These are phyloP conservation scores for Pythium folliculosum DNA, from an alignment of 352 stramenopile species.

Conservation along the genomic window DNA sequence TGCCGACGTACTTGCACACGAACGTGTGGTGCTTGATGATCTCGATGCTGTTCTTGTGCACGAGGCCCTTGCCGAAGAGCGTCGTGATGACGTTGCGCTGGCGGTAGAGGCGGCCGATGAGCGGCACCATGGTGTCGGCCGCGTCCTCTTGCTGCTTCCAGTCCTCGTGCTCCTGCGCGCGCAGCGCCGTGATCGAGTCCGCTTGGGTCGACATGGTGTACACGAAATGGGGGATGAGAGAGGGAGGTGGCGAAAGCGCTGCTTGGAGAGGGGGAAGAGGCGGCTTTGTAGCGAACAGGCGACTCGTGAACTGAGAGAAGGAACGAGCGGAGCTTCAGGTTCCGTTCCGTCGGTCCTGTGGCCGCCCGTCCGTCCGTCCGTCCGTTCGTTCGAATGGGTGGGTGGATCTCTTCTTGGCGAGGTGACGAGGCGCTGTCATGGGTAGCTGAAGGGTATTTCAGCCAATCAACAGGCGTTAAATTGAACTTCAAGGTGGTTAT, in stretches of 20 bases:
- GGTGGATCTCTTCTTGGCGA: slow-evolving; percentile 7
- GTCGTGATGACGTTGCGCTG: slow-evolving; percentile 82
- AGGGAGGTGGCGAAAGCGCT: not conserved
- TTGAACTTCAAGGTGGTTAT: slow-evolving; percentile 19
- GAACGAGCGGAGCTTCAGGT: slow-evolving; percentile 8
- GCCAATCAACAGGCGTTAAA: slow-evolving; percentile 11
- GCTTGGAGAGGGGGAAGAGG: slow-evolving; percentile 9
- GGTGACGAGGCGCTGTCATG: slow-evolving; percentile 23
- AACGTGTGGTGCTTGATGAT: slow-evolving; percentile 83
- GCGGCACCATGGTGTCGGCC: slow-evolving; percentile 83
- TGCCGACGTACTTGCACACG: slow-evolving; percentile 86
- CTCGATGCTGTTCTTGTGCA: slow-evolving; percentile 87
- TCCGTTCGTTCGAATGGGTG: slow-evolving; percentile 5
- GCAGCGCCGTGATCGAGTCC: slow-evolving; percentile 51
- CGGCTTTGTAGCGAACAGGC: slow-evolving; percentile 14
- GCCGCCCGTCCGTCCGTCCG: not conserved
- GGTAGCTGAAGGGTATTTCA: slow-evolving; percentile 10
- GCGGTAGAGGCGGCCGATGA: slow-evolving; percentile 82
- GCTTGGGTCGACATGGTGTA: slow-evolving; percentile 34
- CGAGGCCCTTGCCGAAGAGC: slow-evolving; percentile 81
- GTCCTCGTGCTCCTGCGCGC: slow-evolving; percentile 62
- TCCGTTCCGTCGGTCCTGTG: slow-evolving; percentile 16
- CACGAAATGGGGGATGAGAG: not conserved
- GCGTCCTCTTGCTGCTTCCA: slow-evolving; percentile 83
- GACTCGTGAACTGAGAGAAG: slow-evolving; percentile 15